Evolutionary conservation across 2,329 filamentous ascomycete species (phyloP).

Genomic region (Cytospora piceae): DNA sequence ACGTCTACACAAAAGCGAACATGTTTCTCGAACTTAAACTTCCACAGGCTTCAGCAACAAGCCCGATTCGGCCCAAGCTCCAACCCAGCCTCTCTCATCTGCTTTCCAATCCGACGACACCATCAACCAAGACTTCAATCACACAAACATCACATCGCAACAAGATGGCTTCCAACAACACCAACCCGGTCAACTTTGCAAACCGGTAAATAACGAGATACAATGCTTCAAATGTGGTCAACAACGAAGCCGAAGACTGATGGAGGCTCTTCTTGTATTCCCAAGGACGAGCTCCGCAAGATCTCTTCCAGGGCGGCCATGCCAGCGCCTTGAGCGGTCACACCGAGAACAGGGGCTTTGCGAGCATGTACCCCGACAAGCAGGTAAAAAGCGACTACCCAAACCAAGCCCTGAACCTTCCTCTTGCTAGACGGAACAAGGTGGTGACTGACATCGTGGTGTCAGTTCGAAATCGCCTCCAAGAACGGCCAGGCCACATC

Average conservation of each 20-base stretch:
- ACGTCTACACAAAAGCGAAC: no score
- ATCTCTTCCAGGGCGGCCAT: conserved; percentile 57
- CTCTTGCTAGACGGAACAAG: no score
- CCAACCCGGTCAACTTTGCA: conserved; percentile 45
- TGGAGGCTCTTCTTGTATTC: conserved; percentile 31
- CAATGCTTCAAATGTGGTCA: background rate
- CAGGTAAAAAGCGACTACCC: no score
- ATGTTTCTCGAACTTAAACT: background rate
- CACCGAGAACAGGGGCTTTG: no score
- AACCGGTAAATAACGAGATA: conserved; percentile 37
- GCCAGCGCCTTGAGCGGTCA: conserved; percentile 39
- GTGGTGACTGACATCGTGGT: no score
- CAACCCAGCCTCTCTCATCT: background rate
- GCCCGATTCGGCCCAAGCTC: background rate
- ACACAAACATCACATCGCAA: background rate
- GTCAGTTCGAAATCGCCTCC: no score
- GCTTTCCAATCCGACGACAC: background rate
- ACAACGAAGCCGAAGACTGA: background rate
- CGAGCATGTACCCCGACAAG: no score
- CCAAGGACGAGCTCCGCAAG: conserved; percentile 49
- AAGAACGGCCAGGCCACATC: no score
- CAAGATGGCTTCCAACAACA: conserved; percentile 25
- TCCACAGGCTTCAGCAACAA: background rate
- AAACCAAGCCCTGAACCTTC: no score
- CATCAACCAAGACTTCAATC: background rate